Conservation (phyloP, 139 green algal genomes). For the Eudorina sp. region DNA sequence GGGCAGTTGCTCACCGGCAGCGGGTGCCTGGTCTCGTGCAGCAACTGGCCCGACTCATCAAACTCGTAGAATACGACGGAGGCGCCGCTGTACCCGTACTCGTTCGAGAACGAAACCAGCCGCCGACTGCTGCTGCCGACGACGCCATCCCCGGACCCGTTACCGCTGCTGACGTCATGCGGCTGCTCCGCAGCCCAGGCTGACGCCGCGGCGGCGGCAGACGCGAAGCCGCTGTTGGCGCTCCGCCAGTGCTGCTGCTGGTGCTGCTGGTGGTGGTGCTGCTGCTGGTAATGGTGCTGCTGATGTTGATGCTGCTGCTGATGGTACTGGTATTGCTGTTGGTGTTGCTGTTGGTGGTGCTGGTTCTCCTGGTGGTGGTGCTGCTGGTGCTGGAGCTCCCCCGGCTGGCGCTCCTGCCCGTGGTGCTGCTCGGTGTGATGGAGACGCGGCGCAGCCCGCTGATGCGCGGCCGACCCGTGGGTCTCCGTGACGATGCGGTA, state of each 20-base stretch:
- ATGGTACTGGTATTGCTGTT: neutral
- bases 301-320: neutral
- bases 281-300: neutral
- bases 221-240: neutral
- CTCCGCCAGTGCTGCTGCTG: neutral
- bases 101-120: conserved; percentile 46
- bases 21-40: conserved; percentile 27
- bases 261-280: neutral
- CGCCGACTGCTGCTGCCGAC: neutral
- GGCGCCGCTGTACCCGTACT: conserved; percentile 23
- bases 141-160: neutral
- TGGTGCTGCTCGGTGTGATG: too few species aligned
- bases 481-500: conserved; percentile 60
- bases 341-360: neutral
- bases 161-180: neutral
- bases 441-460: too few species aligned
- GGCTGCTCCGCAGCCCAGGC: neutral
- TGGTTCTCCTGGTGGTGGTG: neutral
- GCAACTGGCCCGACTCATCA: conserved; percentile 34
- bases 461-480: neutral
- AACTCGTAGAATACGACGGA: conserved; percentile 55
- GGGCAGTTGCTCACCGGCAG: neutral
- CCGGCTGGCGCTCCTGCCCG: neutral
- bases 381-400: neutral
- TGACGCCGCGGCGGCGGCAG: neutral